Evolutionary conservation across 75 land plant genomes (phyloP), one percentile per base, ranked within the genome.

Genomic region (Chamaecyparis obtusa): DNA sequence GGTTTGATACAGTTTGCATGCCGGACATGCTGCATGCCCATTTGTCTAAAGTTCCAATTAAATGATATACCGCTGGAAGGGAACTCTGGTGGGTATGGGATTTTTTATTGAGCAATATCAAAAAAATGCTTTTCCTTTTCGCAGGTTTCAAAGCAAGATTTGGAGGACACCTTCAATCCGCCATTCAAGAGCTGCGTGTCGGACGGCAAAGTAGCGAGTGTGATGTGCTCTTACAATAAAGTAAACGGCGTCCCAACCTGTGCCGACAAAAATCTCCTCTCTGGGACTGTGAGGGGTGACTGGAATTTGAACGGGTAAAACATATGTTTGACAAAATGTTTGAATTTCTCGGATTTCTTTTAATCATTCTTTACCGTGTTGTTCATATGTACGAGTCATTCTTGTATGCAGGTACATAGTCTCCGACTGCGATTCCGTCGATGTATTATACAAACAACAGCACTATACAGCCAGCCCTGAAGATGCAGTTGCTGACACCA

Each of bases 161-260:
- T 96, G 85, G 98, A 88, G 83, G 99, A 98, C 90, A 95, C 99
- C 2, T 98, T 91, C 84, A 87, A 74, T 74, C 76, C 76, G 4
- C 76, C 76, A 32, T 74, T 74, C 9, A 74, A 74, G 36, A 74
- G 76, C 37, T 74, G 76, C 36, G 76, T 74, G 16, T 33, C 33
- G 87, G 93, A 98, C 13, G 99, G 99, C 13, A 91, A 92, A 33
- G 95, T 92, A 19, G 96, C 95, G 1, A 93, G 99, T 85, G 94
- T 97, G 4, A 98, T 98, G 99, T 98, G 99, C 88, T 97, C 99
- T 37, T 98, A 98, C 92, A 98, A 98, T 76, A 92, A 96, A 39
- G 92, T 98, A 27, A 97, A 98, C 81, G 99, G 99, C 3, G 83
- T 97, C 24, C 99, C 99, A 76, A 96, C 94, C 84, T 98, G 99